Base-by-base conservation (phyloP, 768 basidiomycete species). In the Crepidotus variabilis region DNA sequence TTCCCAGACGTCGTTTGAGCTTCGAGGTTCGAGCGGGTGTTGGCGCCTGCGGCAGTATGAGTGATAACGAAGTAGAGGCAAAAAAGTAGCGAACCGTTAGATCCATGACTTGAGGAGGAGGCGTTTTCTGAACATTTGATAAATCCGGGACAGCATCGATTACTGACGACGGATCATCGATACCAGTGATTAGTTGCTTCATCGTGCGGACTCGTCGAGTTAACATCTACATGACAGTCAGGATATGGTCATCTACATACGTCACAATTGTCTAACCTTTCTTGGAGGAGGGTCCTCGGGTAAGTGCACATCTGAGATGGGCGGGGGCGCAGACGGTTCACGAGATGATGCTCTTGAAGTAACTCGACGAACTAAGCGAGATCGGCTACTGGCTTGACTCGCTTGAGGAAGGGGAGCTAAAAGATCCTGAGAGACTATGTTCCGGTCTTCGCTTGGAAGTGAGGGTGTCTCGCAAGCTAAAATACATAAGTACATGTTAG, bases 1-100 rank as follows among this genome's bases (percentile, higher is more conserved):
- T 71, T 7, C 73, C 78, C 55, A 75, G 73, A 18, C 87, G 78
- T 16, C 87, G 80, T 68, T 87, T 88, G 53, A 88, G 69, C 23
- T 65, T 75, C 3, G 68, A 65, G 1, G 78, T 67, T 13, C 78
- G 75, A 14, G 68, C 59, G 6, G 78, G 74, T 13, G 71, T 65
- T 22, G 79, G 73, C 2, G 74, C 70, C 80, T 83, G 47, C 13
- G 51, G 28, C 14, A 24, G 50, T 2, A 22, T 18, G n/a, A 34
- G 55, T 50, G 49, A 47, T 22, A 13, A 21, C 2, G 49, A 35
- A 11, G 18, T 32, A 23, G 34, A 24, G 24, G 3, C 28, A 13
- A 32, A 28, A 23, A 35, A 47, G 21, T 54, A 1, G 60, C 57
- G 50, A 60, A 67, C 70, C 21, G 63, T 61, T 16, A 63, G 52